phyloP scores from a whole-genome alignment of 1,284 basidiomycete species.

The Trichosporon ovoides region DNA sequence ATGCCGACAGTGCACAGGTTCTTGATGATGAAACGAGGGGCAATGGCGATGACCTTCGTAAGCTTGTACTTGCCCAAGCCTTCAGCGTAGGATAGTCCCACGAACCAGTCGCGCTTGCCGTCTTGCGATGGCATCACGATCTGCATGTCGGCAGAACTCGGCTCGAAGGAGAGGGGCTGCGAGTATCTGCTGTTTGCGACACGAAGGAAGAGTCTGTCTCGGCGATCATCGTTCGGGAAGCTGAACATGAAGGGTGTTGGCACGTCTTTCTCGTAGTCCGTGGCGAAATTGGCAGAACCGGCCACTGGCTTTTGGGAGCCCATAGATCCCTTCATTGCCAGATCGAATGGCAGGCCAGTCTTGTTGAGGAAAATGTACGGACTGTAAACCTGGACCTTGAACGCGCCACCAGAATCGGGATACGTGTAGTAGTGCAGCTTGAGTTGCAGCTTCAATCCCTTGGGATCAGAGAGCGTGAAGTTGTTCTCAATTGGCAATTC shows the following conservation, averaged over 20 bases:
- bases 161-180: conserved; percentile 79
- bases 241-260: conserved; percentile 80
- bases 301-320: conserved; percentile 75
- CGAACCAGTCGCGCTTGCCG: conserved; percentile 70
- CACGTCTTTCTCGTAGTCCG: conserved; percentile 54
- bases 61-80: conserved; percentile 95
- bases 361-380: conserved; percentile 94
- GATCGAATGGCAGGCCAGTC: conserved; percentile 75
- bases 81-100: conserved; percentile 88
- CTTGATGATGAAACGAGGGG: conserved; percentile 85
- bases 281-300: conserved; percentile 57
- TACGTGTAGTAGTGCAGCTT: conserved; percentile 82
- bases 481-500: conserved; percentile 53
- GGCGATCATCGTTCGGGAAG: conserved; percentile 68
- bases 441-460: conserved; percentile 73
- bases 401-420: conserved; percentile 91
- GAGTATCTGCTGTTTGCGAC: conserved; percentile 90
- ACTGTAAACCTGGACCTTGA: conserved; percentile 93
- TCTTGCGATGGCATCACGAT: conserved; percentile 65
- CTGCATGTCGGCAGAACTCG: conserved; percentile 82
- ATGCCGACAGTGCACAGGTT: conserved; percentile 70
- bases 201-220: conserved; percentile 78
- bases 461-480: conserved; percentile 63
- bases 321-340: conserved; percentile 70
- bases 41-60: conserved; percentile 85